Evolutionary conservation across 1,284 basidiomycete species (phyloP), one percentile per base, ranked within the genome.

Genomic region (Vanrija pseudolonga): DNA sequence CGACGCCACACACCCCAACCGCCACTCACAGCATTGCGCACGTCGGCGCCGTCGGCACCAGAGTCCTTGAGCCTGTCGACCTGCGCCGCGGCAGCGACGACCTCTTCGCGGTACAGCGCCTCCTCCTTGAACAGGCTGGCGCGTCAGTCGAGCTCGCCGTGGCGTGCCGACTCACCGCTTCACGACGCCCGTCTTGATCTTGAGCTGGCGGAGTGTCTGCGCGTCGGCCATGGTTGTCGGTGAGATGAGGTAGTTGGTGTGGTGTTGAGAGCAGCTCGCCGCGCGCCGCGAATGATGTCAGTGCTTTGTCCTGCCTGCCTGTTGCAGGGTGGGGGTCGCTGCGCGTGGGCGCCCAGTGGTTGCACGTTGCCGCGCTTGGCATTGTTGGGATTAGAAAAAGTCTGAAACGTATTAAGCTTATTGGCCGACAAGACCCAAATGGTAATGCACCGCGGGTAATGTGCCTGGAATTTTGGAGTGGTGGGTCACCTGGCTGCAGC

Each of bases 111-210:
- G 71, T 93, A 92, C 36, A 84, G 66, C 23, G 69, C 73, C 61
- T 86, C 81, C 72, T 93, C 89, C 72, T 91, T 91, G 64, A 78
- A 76, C 51, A 91, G 79, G 39, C 89, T 90, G 36, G 52, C 14
- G 7, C 3, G 44, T 60, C 26, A 51, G 50, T 15, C 43, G 24
- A 15, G 0, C 2, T 12, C 12, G 7, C 32, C 4, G 11, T 47
- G 3, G 6, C 38, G 6, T 8, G 12, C 23, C 18, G 7, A 59
- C 81, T 55, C 56, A 90, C 90, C 90, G 82, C 76, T 83, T 84
- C 32, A 84, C 83, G 36, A 81, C 82, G 42, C 85, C 86, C 5
- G 84, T 76, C 78, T 90, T 91, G 79, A 92, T 92, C 73, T 84
- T 89, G 63, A 93, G 82, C 70, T 90, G 87, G 23, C 70, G 59